A percentile compares a stretch with the other conserved stretches of the same genome.
Conservation (phyloP, 371 early-diverging fungal species). For the Nosema muscidifuracis region DNA sequence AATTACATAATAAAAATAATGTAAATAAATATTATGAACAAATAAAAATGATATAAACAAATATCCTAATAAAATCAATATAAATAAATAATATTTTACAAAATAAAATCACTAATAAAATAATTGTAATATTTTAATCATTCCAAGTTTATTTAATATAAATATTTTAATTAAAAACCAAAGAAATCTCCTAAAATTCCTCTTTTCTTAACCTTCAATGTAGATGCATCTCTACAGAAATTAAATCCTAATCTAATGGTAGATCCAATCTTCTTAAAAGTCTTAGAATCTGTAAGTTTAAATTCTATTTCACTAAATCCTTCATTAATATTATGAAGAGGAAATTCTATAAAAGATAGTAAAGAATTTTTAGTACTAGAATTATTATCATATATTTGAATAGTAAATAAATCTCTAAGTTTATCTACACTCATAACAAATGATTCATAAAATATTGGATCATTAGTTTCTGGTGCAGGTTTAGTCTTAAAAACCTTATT, state of each 20-base stretch:
- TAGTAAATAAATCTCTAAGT: conserved; percentile 39
- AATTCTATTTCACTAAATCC: conserved; percentile 48
- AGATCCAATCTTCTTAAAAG: conserved; percentile 7
- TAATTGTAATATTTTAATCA: too few relatives aligned
- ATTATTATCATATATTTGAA: conserved; percentile 50
- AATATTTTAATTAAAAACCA: conserved; percentile 21
- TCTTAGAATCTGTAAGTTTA: conserved; percentile 45
- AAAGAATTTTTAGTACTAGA: conserved; percentile 34
- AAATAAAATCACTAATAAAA: too few relatives aligned
- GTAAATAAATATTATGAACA: too few relatives aligned
- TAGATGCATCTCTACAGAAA: conserved; percentile 30
- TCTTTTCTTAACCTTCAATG: conserved; percentile 24
- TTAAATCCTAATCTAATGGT: conserved; percentile 46
- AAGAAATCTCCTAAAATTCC: conserved; percentile 27
- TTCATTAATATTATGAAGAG: conserved; percentile 49
- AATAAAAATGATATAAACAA: too few relatives aligned
- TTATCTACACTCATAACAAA: conserved; percentile 43
- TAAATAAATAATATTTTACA: too few relatives aligned
- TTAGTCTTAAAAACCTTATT: conserved; percentile 50
- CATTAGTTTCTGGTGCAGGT: conserved; percentile 6
- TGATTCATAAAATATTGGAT: conserved; percentile 56
- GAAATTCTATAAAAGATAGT: conserved; percentile 46
- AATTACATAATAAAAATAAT: too few relatives aligned
- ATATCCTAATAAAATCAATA: too few relatives aligned
- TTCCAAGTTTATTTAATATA: too few relatives aligned